phyloP scores from a whole-genome alignment of 331 rosid species.

The Quercus lobata region DNA sequence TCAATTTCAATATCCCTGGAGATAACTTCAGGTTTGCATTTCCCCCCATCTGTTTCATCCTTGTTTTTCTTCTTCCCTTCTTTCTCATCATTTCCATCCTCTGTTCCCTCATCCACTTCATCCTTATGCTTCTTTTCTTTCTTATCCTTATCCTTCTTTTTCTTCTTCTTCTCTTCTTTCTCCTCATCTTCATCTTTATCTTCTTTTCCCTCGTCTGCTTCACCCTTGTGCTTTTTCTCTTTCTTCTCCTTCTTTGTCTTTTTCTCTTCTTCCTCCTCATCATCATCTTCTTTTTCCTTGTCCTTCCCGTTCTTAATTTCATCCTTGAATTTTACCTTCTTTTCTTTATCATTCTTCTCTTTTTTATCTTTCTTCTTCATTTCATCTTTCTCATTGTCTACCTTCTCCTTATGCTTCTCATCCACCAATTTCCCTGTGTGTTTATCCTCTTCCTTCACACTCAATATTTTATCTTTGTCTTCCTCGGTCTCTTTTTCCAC shows the following conservation, averaged over 20 bases:
- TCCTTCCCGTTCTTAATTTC: neutral
- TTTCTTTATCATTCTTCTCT: slow-evolving; percentile 12
- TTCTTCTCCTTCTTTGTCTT: slow-evolving; percentile 1
- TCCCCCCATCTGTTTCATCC: slow-evolving; percentile 9
- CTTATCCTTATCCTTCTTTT: neutral
- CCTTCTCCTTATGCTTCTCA: neutral
- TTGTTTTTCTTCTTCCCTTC: slow-evolving; percentile 14
- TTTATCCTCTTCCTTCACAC: neutral
- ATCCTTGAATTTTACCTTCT: slow-evolving; percentile 4
- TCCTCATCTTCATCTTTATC: neutral
- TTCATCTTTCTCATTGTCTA: neutral
- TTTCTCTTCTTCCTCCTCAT: neutral
- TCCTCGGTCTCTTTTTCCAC: neutral
- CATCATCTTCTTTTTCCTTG: slow-evolving; percentile 1
- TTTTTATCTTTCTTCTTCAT: neutral
- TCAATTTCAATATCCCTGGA: slow-evolving; percentile 35
- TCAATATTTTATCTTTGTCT: neutral
- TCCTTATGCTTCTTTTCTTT: neutral
- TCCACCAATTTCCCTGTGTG: neutral
- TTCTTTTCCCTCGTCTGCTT: neutral
- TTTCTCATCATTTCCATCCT: neutral
- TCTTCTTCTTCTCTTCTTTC: neutral
- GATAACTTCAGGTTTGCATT: slow-evolving; percentile 12
- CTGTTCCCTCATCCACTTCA: neutral
- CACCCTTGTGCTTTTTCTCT: neutral